Evolutionary conservation across 2,329 filamentous ascomycete species (phyloP).

Genomic region (Fusarium pseudonygamai): DNA sequence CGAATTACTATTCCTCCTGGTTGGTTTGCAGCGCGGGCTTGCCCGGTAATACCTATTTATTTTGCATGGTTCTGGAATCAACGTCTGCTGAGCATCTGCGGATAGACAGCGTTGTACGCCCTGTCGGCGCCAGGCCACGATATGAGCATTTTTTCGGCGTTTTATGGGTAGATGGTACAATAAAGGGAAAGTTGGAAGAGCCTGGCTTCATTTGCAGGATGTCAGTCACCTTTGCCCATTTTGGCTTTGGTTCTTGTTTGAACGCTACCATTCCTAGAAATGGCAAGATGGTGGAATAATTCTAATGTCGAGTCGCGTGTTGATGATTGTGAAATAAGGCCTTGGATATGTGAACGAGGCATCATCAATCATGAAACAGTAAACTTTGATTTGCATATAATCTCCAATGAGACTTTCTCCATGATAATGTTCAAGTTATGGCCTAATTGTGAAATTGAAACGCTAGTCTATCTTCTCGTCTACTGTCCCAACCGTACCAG

Average conservation of each 20-base stretch:
- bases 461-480: conserved; percentile 1
- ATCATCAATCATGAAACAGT: conserved; percentile 6
- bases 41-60: conserved; percentile 37
- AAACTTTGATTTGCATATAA: conserved; percentile 30
- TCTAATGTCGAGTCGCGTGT: conserved; percentile 24
- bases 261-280: conserved; percentile 9
- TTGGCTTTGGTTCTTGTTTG: conserved; percentile 23
- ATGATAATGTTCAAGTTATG: background rate
- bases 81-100: conserved; percentile 15
- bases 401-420: conserved; percentile 24
- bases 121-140: conserved; percentile 21
- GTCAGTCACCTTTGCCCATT: conserved; percentile 3
- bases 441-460: background rate
- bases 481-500: background rate
- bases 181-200: conserved; percentile 9
- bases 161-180: conserved; percentile 39
- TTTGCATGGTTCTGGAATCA: conserved; percentile 42
- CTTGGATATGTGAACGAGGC: conserved; percentile 20
- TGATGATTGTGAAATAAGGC: conserved; percentile 10
- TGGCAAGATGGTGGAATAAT: conserved; percentile 23
- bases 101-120: conserved; percentile 15
- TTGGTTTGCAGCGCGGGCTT: conserved; percentile 26
- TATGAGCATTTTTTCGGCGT: conserved; percentile 42
- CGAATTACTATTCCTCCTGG: conserved; percentile 12
- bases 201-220: conserved; percentile 5